A percentile compares a stretch with the other conserved stretches of the same genome.
Evolutionary conservation across 1,139 yeast genomes (phyloP).

Genomic region (Yamadazyma siamensis): DNA sequence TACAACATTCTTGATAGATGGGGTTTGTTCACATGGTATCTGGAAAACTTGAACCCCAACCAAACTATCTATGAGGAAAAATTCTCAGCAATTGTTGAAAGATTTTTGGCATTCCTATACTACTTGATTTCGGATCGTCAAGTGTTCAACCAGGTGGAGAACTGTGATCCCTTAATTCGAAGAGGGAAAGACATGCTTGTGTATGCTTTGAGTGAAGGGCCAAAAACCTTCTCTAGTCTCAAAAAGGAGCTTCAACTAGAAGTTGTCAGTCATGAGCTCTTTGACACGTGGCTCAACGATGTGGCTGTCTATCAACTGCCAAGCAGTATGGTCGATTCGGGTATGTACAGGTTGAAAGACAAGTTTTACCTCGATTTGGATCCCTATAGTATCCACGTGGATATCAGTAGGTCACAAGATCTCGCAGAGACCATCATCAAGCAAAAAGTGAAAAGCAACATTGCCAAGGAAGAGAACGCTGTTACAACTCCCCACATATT

Average conservation of each 20-base stretch:
- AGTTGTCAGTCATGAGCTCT: constrained; percentile 29
- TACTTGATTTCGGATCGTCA: constrained; percentile 54
- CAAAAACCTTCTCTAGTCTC: constrained; percentile 52
- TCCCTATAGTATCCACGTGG: constrained; percentile 35
- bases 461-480: constrained; percentile 36
- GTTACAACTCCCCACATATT: constrained; percentile 33
- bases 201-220: constrained; percentile 50
- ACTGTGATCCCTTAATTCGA: not conserved
- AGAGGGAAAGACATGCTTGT: constrained; percentile 30
- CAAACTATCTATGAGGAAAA: constrained; percentile 59
- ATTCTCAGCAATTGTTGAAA: constrained; percentile 47
- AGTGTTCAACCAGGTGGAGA: constrained; percentile 35
- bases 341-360: constrained; percentile 44
- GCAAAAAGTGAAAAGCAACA: constrained; percentile 23
- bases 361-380: constrained; percentile 32
- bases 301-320: constrained; percentile 44
- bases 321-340: constrained; percentile 36
- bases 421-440: constrained; percentile 30
- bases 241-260: constrained; percentile 35
- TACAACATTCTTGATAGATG: constrained; percentile 55
- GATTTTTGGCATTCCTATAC: constrained; percentile 54
- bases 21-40: constrained; percentile 56
- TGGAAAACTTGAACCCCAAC: constrained; percentile 29
- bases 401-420: constrained; percentile 32
- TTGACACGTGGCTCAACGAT: constrained; percentile 35